Base-by-base conservation (phyloP, 2,329 filamentous ascomycete species). In the Penicillium sp. region DNA sequence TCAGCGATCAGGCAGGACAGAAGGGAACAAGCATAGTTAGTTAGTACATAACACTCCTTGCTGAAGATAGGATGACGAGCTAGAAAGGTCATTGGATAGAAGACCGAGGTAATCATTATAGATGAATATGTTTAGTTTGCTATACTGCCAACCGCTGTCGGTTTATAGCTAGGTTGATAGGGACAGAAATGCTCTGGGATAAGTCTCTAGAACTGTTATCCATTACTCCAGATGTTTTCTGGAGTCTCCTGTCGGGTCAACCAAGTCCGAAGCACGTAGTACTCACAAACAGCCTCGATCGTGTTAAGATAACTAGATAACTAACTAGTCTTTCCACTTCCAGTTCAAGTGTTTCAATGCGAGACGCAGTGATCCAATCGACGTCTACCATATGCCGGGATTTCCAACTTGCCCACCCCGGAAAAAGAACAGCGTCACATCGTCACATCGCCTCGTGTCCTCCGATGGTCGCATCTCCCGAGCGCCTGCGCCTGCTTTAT, bases 391-490 rank as follows among this genome's bases (percentile, higher is more conserved):
- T 22, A 33, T 56, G 35, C 54, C 59, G 63, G 53, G 63, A 54
- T 62, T 60, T 53, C 53, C 47, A 65, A 59, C 47, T 62, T 56
- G 59, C 63, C 64, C 40, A 55, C 59, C 61, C 59, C 63, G 53
- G 56, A 55, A 67, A 56, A 66, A 53, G 58, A 64, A 61, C 69
- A 76, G 69, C 71, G 74, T 76, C 73, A 68, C 72, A 76, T 76
- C 71, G 73, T 76, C 73, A 68, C 72, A 76, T 76, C 70, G 73
- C 64, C 69, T 73, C 68, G 63, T 70, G 70, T 66, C 70, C 68
- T 66, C 65, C 68, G 65, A 75, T 73, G 73, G 73, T 76, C 73
- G 70, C 73, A 76, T 75, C 65, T 69, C 61, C n/a, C 45, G 22
- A 22, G 19, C 42, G 7, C 26, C 28, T 19, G 38, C n/a, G 33